Base-by-base conservation (phyloP, 2,329 filamentous ascomycete genomes). In the Aspergillus spinulosporus region DNA sequence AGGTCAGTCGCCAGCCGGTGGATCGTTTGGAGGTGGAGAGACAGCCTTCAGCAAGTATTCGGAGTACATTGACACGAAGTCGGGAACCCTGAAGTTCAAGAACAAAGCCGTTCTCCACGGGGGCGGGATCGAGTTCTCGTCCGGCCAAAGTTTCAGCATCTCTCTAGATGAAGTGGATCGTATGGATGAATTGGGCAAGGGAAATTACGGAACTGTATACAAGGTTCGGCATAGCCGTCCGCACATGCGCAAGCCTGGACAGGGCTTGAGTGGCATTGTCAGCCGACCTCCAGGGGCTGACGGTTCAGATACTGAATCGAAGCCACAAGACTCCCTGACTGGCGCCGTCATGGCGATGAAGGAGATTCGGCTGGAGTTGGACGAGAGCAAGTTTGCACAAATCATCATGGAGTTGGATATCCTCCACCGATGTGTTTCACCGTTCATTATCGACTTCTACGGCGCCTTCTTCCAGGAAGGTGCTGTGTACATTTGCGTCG, bases 401-500 rank as follows among this genome's bases (percentile, higher is more conserved):
- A 99, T 99, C 68, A 88, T 97, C 66, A 99, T 97, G 84, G 94
- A 99, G 75, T 81, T 99, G 47, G 91, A 99, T 67, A 93, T 99
- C 61, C 80, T 99, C 2, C 94, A 99, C 76, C 89, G 94, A 65
- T 99, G 94, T 69, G 82, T 94, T 2, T 97, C 92, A 1, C 93
- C 94, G 0, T 96, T 93, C 74, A 97, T 99, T 64, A 94, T 99
- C 73, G 93, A 99, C 70, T 99, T 99, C 68, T 99, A 97, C 72
- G 94, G 94, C 0, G 94, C 94, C 4, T 99, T 99, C 73, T 99
- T 97, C 80, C 94, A 99, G 70, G 94, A 99, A 77, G 93, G 94
- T 29, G 94, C 94, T 0, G 94, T 99, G 1, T 99, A 99, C 74
- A 97, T 99, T 73, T 99, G 94, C 76, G 96, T 99, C 73, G 94